A percentile compares a stretch with the other conserved stretches of the same genome.
phyloP scores from a whole-genome alignment of 1,139 yeast genomes.

The Zygosaccharomyces sapae region DNA sequence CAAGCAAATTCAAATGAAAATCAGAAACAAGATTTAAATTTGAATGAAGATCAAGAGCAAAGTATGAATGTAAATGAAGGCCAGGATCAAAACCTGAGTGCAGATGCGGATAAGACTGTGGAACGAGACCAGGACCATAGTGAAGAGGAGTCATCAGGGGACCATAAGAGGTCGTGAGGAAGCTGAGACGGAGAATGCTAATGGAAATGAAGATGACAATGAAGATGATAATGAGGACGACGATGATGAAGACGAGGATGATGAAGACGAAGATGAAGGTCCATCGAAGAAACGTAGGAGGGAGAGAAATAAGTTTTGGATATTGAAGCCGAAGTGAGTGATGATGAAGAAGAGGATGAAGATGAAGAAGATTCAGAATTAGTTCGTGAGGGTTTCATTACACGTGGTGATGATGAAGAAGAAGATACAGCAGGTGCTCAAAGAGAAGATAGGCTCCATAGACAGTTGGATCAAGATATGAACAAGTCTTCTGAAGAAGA shows the following conservation, averaged over 20 bases:
- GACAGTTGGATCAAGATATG: conserved; percentile 86
- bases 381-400: conserved; percentile 75
- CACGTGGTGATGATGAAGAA: conserved; percentile 55
- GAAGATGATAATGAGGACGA: conserved; percentile 40
- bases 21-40: not conserved
- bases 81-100: not conserved
- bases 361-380: conserved; percentile 93
- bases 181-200: conserved; percentile 11
- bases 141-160: conserved; percentile 6
- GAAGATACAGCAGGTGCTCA: conserved; percentile 46
- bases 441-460: conserved; percentile 64
- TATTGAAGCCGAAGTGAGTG: conserved; percentile 99
- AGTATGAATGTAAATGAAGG: not conserved
- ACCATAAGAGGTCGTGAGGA: conserved; percentile 9
- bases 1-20: conserved; percentile 2
- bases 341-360: conserved; percentile 91
- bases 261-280: conserved; percentile 63
- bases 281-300: conserved; percentile 60
- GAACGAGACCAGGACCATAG: too few relatives aligned
- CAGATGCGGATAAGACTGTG: too few relatives aligned
- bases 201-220: conserved; percentile 22
- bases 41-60: not conserved
- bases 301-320: conserved; percentile 88
- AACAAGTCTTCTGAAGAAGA: conserved; percentile 91
- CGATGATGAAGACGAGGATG: conserved; percentile 53